Evolutionary conservation across 2,329 filamentous ascomycete genomes (phyloP).

Genomic region (Talaromyces sp.): DNA sequence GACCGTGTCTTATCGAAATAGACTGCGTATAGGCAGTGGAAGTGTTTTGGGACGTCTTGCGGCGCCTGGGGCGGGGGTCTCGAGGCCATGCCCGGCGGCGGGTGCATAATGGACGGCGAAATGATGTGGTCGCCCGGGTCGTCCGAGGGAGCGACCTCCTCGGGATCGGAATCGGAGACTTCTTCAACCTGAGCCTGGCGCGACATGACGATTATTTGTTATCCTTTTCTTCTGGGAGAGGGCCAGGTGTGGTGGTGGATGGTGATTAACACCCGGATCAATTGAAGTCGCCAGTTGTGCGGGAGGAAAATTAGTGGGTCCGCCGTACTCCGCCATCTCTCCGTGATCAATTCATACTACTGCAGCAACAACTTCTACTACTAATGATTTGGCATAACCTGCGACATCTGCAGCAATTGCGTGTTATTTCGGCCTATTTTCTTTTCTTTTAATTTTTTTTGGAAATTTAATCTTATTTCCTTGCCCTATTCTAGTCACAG

Average conservation of each 20-base stretch:
- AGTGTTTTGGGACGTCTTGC: constrained; percentile 62
- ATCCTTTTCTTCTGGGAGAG: not conserved
- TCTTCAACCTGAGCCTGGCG: constrained; percentile 83
- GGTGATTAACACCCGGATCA: not conserved
- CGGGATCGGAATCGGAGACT: constrained; percentile 84
- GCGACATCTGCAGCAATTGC: not conserved
- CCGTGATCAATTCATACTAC: too few species aligned
- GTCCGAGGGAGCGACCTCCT: constrained; percentile 73
- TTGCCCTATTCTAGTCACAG: not conserved
- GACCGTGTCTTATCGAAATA: constrained; percentile 74
- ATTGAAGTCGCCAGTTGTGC: not conserved
- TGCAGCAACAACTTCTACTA: not conserved
- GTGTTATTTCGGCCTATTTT: not conserved
- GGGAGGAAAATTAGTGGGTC: constrained; percentile 3
- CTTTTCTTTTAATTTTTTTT: too few species aligned
- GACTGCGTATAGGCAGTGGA: constrained; percentile 86
- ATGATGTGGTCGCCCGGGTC: constrained; percentile 32
- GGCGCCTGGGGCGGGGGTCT: constrained; percentile 38
- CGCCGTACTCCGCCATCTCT: too few species aligned
- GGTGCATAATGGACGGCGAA: constrained; percentile 30
- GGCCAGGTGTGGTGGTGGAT: not conserved
- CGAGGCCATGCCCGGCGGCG: constrained; percentile 18
- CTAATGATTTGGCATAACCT: not conserved
- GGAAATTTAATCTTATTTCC: not conserved
- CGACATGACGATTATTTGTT: constrained; percentile 54